phyloP scores from a whole-genome alignment of 1,284 basidiomycete genomes.

The Heterobasidion irregulare region DNA sequence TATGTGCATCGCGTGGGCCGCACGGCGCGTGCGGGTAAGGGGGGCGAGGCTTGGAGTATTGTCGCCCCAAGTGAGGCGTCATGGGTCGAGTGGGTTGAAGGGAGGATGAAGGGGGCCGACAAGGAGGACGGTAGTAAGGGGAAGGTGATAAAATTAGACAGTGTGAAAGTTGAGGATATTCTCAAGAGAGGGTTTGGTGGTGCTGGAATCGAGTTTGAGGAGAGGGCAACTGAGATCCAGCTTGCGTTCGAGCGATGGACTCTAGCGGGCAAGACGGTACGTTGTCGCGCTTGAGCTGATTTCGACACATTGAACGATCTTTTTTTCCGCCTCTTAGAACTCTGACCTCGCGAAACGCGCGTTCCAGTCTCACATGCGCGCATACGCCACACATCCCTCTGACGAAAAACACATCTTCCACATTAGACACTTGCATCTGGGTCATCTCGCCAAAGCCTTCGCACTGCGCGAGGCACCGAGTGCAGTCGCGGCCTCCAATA shows the following conservation, averaged over 20 bases:
- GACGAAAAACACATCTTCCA: slow-evolving; percentile 97
- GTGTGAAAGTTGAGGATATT: slow-evolving; percentile 58
- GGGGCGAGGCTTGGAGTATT: slow-evolving; percentile 89
- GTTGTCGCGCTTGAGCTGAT: slow-evolving; percentile 16
- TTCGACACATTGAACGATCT: background rate
- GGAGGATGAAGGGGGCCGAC: slow-evolving; percentile 56
- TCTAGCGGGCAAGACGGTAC: slow-evolving; percentile 60
- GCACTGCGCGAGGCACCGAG: slow-evolving; percentile 91
- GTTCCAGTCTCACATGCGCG: slow-evolving; percentile 88
- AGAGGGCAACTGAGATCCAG: slow-evolving; percentile 93
- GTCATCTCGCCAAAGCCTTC: slow-evolving; percentile 96
- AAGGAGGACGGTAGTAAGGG: slow-evolving; percentile 27
- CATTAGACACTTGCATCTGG: slow-evolving; percentile 87
- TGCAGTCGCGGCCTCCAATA: slow-evolving; percentile 31
- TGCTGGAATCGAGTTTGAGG: slow-evolving; percentile 73
- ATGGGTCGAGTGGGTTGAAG: slow-evolving; percentile 87
- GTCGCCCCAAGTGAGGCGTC: slow-evolving; percentile 79
- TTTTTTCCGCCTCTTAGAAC: slow-evolving; percentile 41
- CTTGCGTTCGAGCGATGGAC: slow-evolving; percentile 96
- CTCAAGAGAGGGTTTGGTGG: slow-evolving; percentile 84
- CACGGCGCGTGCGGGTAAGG: slow-evolving; percentile 89
- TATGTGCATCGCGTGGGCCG: slow-evolving; percentile 97
- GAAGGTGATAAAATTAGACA: slow-evolving; percentile 12
- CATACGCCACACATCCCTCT: slow-evolving; percentile 95
- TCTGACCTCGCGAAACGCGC: slow-evolving; percentile 75